These are phyloP conservation scores for Trematosphaeria pertusa DNA, from an alignment of 2,329 filamentous ascomycete species.

Conservation along the genomic window DNA sequence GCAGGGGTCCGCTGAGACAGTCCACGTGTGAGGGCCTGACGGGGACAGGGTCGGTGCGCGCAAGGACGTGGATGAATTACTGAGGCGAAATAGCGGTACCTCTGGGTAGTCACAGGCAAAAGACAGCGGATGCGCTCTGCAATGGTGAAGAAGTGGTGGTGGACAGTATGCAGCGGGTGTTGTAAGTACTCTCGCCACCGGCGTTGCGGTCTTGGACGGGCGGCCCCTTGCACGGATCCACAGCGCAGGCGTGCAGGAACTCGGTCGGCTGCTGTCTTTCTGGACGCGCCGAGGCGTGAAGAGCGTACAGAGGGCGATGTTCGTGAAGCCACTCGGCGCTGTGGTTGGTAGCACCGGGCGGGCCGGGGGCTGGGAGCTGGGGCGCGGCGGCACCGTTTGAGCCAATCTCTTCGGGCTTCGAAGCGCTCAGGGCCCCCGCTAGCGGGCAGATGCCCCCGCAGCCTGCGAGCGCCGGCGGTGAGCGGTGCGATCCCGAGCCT, in stretches of 20 bases:
- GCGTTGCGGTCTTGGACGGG: slow-evolving; percentile 21
- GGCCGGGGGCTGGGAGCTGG: slow-evolving; percentile 26
- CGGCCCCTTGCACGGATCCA: slow-evolving; percentile 29
- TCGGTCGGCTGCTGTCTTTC: slow-evolving; percentile 21
- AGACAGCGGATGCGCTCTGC: slow-evolving; percentile 21
- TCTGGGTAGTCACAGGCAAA: slow-evolving; percentile 22
- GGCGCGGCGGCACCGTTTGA: slow-evolving; percentile 15
- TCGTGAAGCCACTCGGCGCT: slow-evolving; percentile 31
- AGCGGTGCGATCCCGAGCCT: slow-evolving; percentile 28
- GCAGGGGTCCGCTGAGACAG: slow-evolving; percentile 43
- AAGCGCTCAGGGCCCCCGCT: slow-evolving; percentile 36
- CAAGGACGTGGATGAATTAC: slow-evolving; percentile 10
- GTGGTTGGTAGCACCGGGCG: slow-evolving; percentile 41
- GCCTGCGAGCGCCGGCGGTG: slow-evolving; percentile 23
- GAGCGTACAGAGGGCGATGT: slow-evolving; percentile 25
- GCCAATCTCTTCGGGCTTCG: slow-evolving; percentile 34
- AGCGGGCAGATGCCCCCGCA: slow-evolving; percentile 19
- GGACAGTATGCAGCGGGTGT: slow-evolving; percentile 24
- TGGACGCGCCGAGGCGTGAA: slow-evolving; percentile 41
- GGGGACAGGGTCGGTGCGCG: slow-evolving; percentile 16
- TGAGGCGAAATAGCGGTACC: slow-evolving; percentile 1
- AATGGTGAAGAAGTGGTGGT: slow-evolving; percentile 24
- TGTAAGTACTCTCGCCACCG: slow-evolving; percentile 19
- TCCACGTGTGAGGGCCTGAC: slow-evolving; percentile 38
- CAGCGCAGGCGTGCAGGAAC: slow-evolving; percentile 29